Evolutionary conservation across 192 early-diverging fungal genomes (phyloP).

Genomic region (Gamsiella multidivaricata): DNA sequence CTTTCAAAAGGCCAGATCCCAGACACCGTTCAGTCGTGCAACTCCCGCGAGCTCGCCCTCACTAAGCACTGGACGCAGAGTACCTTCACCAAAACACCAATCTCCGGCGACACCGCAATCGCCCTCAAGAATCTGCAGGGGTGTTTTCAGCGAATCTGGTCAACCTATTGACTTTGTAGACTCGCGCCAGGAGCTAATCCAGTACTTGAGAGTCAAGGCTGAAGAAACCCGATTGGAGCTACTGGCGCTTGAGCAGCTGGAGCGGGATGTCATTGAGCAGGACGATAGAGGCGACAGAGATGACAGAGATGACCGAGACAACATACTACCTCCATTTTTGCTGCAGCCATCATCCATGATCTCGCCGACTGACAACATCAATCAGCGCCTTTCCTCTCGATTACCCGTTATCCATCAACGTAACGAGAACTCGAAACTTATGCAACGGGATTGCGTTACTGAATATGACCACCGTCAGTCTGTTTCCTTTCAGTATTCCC

Average conservation of each 20-base stretch:
- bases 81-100: neutral
- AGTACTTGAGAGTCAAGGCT: slow-evolving; percentile 17
- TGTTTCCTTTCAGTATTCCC: no score
- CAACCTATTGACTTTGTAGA: neutral
- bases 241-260: slow-evolving; percentile 29
- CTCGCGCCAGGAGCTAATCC: slow-evolving; percentile 8
- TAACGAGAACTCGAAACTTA: no score
- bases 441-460: no score
- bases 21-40: neutral
- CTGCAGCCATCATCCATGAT: no score
- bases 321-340: slow-evolving; percentile 2
- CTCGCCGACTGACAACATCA: no score
- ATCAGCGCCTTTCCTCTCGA: no score
- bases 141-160: no score
- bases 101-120: neutral
- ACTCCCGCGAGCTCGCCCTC: neutral
- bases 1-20: slow-evolving; percentile 16
- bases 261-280: slow-evolving; percentile 9
- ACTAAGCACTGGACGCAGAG: neutral
- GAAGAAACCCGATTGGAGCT: slow-evolving; percentile 35
- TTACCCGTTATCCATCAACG: no score
- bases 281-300: neutral
- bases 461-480: no score
- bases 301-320: neutral
- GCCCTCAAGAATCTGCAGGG: neutral